Base-by-base conservation (phyloP, 2,329 filamentous ascomycete species). In the Xylaria sp. region DNA sequence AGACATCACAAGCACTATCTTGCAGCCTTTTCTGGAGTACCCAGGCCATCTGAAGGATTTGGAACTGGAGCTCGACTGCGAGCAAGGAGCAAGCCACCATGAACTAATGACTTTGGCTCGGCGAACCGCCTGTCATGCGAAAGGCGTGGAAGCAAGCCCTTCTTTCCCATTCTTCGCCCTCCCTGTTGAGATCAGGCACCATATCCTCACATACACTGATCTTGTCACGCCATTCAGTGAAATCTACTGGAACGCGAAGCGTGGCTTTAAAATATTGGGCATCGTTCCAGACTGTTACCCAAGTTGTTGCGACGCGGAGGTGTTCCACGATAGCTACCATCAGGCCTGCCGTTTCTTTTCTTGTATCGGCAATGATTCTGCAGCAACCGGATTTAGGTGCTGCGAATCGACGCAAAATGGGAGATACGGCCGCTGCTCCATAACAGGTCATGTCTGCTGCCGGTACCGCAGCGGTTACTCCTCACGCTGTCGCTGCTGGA, bases 201-300 rank as follows among this genome's bases (percentile, higher is more conserved):
- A 50, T 50, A 50, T 50, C 46, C 46, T 50, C 46, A 50, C 46
- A 18, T 44, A 50, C 46, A 50, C 20, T 9, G n/a, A 50, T 50
- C 46, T 50, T 50, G 20, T 50, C 46, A 20, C 46, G n/a, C 46
- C 46, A 50, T 50, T 50, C 46, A 50, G 46, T 8, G 46, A 50
- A 8, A 50, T 50, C n/a, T 50, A 50, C 18, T 23, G 46, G 46
- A 50, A 50, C 20, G 18, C 46, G 10, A 20, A 50, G 46, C 18
- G 18, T 23, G 46, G 46, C 46, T 50, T 50, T 20, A 50, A 20
- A 1, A 20, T 20, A 28, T 3, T 28, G 28, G 2, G 28, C 46
- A 50, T 50, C 9, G 20, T 18, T 23, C 18, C 1, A 23, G 46
- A 2, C 20, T 23, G 46, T 50, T 8, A 8, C 46, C n/a, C 46